These are phyloP conservation scores for Aspergillus olivimuriae DNA, from an alignment of 495 filamentous ascomycete species.

Conservation along the genomic window DNA sequence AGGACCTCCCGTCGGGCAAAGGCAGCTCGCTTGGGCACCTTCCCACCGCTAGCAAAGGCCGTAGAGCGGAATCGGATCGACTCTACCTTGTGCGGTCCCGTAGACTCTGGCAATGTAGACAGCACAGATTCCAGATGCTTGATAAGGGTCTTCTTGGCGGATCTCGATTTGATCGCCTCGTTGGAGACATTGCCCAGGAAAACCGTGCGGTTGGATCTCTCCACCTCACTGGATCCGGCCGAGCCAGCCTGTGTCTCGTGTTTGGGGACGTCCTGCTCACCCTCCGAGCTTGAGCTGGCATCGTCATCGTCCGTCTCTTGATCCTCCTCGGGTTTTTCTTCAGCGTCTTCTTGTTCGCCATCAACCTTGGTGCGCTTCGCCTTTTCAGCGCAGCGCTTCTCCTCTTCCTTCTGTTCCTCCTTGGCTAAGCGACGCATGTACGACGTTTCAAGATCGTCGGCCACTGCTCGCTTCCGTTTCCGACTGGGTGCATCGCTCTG, in stretches of 20 bases:
- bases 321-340: conserved; percentile 14
- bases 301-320: conserved; percentile 11
- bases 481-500: conserved; percentile 43
- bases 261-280: too few species aligned
- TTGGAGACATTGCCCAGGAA: conserved; percentile 90
- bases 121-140: conserved; percentile 58
- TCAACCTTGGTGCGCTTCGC: conserved; percentile 12
- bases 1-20: conserved; percentile 77
- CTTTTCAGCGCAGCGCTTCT: conserved; percentile 27
- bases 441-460: conserved; percentile 71
- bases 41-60: conserved; percentile 60
- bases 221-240: conserved; percentile 51
- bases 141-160: conserved; percentile 68
- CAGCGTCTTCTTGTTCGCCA: conserved; percentile 16
- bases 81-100: conserved; percentile 62
- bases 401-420: conserved; percentile 47
- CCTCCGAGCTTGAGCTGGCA: neutral
- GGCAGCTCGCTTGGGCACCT: conserved; percentile 84
- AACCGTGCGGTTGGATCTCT: conserved; percentile 84
- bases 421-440: conserved; percentile 70
- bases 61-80: conserved; percentile 91
- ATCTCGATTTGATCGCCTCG: conserved; percentile 71
- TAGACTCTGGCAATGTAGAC: conserved; percentile 34
- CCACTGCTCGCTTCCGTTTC: conserved; percentile 72
- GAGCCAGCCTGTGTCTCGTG: conserved; percentile 49